Evolutionary conservation across 164 flowering plant genomes (phyloP), one percentile per base, ranked within the genome.

Genomic region (Piper longum): DNA sequence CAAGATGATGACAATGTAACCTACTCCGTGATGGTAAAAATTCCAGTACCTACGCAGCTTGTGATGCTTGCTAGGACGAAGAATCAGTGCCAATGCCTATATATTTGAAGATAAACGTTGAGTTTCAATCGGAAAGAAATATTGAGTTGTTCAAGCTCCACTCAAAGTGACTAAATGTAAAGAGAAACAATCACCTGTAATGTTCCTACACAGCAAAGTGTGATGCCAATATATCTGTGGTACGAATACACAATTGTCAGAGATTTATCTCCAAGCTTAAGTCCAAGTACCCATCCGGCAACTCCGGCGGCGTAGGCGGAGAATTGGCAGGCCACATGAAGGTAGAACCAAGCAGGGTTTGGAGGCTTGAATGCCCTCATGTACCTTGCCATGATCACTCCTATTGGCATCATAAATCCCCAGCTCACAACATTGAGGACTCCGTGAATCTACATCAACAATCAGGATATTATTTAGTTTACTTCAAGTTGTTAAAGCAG

Each of bases 31-130:
- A 71, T 89, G 96, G 79, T 89, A 89, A 36, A 85, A 70, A 72
- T 82, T 86, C 96, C 96, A 89, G 72, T 80, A 86, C 12, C 79
- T 17, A 68, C 96, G 74, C 76, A 66, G 78, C 65, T 86, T 89
- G 86, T 89, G 87, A 63, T 89, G 89, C 66, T 76, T 76, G 73
- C 83, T 82, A 0, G 96, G 96, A 77, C 96, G 85, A 70, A 86
- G 62, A 56, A 86, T 80, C 83, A 89, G 57, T 5, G 93, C 96
- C 71, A 87, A 83, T 55, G 83, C 77, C 93, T 86, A 54, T 58
- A 44, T 11, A 44, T 44, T 44, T 44, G 48, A 5, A 11, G 11
- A 44, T 11, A 44, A 56, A 5, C 11, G 7, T 44, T 44, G 8
- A 44, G 7, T 44, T 6, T 44, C 7, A 44, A 44, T 44, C 7